Evolutionary conservation across 1,139 yeast genomes (phyloP), one percentile per base, ranked within the genome.

Genomic region (Kodamaea anthophila): DNA sequence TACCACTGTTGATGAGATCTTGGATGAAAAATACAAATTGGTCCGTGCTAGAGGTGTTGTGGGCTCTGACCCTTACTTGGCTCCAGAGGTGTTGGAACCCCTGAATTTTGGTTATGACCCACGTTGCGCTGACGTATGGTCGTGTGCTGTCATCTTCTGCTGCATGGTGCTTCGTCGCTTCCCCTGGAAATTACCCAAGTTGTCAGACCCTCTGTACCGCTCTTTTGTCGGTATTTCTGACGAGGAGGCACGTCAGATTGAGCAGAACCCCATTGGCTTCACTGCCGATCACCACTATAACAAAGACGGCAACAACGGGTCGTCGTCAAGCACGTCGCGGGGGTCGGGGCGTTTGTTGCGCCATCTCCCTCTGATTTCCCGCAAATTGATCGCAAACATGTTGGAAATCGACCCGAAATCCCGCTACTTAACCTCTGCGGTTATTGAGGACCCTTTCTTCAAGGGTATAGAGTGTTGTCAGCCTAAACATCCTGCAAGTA

Each of bases 51-150:
- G 68, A 21, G 93, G 93, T n/a, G 69, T 82, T 7, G 85, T 81
- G 15, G 93, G 93, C 3, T 76, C 85, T 8, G 93, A 82, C 53
- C 93, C 93, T 4, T 82, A 82, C 48, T 55, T 82, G 41, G 82
- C 91, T 0, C 93, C 91, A 1, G 93, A 82, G 52, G 81, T 82
- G 15, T 61, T 80, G 58, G 51, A 65, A 36, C 58, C 58, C 3
- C 37, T 55, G 38, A 49, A 55, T 49, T 33, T 52, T 40, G 60
- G 71, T 3, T 82, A 81, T 48, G 88, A 81, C 49, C 83, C 91
- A 14, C 60, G 86, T 31, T 71, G 74, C 10, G 83, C 74, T 2
- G 93, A 82, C 49, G 72, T 81, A 12, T 82, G 93, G 93, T 78
- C 87, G 2, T 59, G 79, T 29, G 93, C 87, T 1, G 77, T 82